A percentile compares a stretch with the other conserved stretches of the same genome.
These are phyloP conservation scores for Citrus maxima DNA, from an alignment of 345 rosid genomes.

Conservation along the genomic window DNA sequence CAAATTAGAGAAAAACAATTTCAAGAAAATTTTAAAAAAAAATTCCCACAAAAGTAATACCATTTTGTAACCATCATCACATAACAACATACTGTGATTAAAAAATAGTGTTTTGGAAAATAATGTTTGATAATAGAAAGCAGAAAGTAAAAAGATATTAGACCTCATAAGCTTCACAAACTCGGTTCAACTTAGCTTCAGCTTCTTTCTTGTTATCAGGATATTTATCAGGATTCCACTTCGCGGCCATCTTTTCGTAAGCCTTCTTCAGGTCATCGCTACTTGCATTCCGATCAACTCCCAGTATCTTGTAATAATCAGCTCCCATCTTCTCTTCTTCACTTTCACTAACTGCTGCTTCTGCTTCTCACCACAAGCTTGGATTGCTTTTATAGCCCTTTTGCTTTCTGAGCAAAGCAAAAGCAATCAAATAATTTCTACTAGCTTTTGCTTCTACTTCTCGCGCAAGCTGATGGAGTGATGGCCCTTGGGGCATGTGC, in stretches of 20 bases:
- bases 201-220: conserved; percentile 59
- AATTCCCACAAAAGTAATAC: neutral
- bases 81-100: neutral
- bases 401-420: neutral
- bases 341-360: neutral
- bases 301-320: conserved; percentile 57
- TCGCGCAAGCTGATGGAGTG: too few relatives aligned
- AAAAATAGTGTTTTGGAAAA: neutral
- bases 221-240: conserved; percentile 50
- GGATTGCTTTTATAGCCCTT: too few relatives aligned
- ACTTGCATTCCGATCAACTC: conserved; percentile 46
- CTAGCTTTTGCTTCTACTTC: too few relatives aligned
- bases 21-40: too few relatives aligned
- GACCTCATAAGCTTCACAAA: conserved; percentile 74
- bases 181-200: conserved; percentile 63
- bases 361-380: neutral
- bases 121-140: neutral
- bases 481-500: too few relatives aligned
- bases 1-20: neutral
- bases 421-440: too few relatives aligned
- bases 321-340: conserved; percentile 48
- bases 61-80: neutral
- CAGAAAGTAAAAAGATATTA: neutral
- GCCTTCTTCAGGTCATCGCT: conserved; percentile 65
- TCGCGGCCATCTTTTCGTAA: conserved; percentile 47